Evolutionary conservation across 768 basidiomycete genomes (phyloP).

Genomic region (Boletus edulis): DNA sequence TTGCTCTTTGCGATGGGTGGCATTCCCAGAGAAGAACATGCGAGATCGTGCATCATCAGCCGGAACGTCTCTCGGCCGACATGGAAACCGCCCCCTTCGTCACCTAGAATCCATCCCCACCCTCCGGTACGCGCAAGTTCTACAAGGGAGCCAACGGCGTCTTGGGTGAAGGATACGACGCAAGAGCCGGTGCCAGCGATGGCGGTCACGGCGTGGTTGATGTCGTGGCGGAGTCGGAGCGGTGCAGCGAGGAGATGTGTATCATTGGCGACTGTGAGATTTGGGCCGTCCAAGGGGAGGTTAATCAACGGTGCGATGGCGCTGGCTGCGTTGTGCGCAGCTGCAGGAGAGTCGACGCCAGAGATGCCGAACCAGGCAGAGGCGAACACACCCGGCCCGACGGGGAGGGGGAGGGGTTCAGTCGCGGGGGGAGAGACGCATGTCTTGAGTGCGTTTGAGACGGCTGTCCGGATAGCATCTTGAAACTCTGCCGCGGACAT

Average conservation of each 20-base stretch:
- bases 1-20: constrained; percentile 15
- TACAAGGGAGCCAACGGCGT: constrained; percentile 38
- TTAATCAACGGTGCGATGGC: constrained; percentile 55
- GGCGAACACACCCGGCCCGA: constrained; percentile 44
- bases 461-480: constrained; percentile 47
- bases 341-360: constrained; percentile 73
- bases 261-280: constrained; percentile 73
- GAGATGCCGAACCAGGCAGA: constrained; percentile 84
- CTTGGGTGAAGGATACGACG: constrained; percentile 60
- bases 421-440: constrained; percentile 37
- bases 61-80: constrained; percentile 77
- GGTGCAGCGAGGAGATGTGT: constrained; percentile 83
- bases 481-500: constrained; percentile 64
- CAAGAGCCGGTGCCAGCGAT: constrained; percentile 84
- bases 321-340: constrained; percentile 52
- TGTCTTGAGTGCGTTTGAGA: constrained; percentile 52
- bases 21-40: constrained; percentile 42
- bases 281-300: constrained; percentile 48
- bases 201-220: constrained; percentile 62
- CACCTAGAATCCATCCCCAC: constrained; percentile 84
- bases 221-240: constrained; percentile 56
- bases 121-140: constrained; percentile 74
- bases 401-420: constrained; percentile 38
- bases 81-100: constrained; percentile 81
- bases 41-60: constrained; percentile 57